Percentiles rank a stretch among this genome's conserved stretches.
Evolutionary conservation across 768 basidiomycete genomes (phyloP).

Genomic region (Tulasnella sp.): DNA sequence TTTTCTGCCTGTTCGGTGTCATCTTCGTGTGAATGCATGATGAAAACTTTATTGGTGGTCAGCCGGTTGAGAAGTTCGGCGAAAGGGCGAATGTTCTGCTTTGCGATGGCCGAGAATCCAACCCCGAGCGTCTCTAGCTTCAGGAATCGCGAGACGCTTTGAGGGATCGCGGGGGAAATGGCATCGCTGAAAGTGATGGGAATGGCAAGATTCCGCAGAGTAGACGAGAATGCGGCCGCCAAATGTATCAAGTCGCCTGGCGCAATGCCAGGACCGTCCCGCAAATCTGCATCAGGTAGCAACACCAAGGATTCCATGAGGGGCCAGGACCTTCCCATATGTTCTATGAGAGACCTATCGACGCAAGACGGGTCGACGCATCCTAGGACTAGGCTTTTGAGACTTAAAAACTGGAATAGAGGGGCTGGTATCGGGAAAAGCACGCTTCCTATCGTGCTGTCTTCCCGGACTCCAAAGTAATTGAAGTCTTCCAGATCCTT

Average conservation of each 20-base stretch:
- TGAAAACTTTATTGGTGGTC: not conserved
- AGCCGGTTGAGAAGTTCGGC: not conserved
- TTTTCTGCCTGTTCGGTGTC: not conserved
- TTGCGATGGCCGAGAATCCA: not conserved
- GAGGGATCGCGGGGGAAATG: not conserved
- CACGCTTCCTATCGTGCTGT: not conserved
- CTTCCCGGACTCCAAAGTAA: not conserved
- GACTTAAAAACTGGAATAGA: not conserved
- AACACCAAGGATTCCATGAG: not conserved
- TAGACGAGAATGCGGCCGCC: not conserved
- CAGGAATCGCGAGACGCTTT: not conserved
- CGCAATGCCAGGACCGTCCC: not conserved
- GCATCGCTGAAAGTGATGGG: not conserved
- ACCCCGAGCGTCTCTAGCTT: not conserved
- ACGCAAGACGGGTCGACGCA: not conserved
- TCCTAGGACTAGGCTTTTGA: not conserved
- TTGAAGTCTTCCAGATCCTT: not conserved
- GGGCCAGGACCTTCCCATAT: not conserved
- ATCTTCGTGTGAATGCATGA: not conserved
- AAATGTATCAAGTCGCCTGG: not conserved
- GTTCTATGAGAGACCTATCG: not conserved
- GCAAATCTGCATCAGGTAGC: not conserved
- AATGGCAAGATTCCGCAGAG: not conserved
- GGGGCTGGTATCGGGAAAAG: not conserved
- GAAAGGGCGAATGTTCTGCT: not conserved